Evolutionary conservation across 2,329 filamentous ascomycete genomes (phyloP), one percentile per base, ranked within the genome.

Genomic region (Phyllosticta paracitricarpa): DNA sequence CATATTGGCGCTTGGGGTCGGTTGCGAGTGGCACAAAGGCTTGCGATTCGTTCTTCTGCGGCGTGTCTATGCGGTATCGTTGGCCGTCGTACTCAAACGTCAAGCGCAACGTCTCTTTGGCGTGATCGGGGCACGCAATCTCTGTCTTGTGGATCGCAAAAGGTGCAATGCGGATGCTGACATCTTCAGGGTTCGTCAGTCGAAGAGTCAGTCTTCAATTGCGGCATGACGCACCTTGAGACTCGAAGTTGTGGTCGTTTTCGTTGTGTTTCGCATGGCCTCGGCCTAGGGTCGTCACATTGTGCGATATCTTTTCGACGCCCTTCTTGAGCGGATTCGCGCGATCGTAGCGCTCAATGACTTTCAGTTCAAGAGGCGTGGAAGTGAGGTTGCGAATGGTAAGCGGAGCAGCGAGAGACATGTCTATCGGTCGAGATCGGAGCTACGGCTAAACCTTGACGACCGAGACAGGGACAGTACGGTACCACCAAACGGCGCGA

Each of bases 341-440:
- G 55, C 77, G 81, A 66, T 85, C 82, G 72, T 91, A 91, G 66
- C 87, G 86, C 77, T 95, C 89, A 62, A 93, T 79, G 63, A 80
- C 73, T 72, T 85, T 86, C 67, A 97, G 82, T 66, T 87, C 84
- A 61, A 96, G 78, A n/a, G 85, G 81, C 56, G 83, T 86, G 62
- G 83, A 79, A 54, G 89, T 93, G 65, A 96, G 78, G 73, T 97
- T 97, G 68, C 92, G 90, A 68, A 97, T 84, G 4, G 83, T 89
- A 66, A 96, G 77, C 33, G 60, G 60, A 9, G 56, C 24, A 56
- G 28, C 25, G 24, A 56, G 55, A 61, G 59, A 33, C 58, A 61
- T 61, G 58, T 26, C 24, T 7, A 19, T 40, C 51, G n/a, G 58
- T 54, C 26, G 58, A 12, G 48, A 48, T 61, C 51, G 19, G 53